Evolutionary conservation across 768 basidiomycete species (phyloP), one percentile per base, ranked within the genome.

Genomic region (Russula lepida): DNA sequence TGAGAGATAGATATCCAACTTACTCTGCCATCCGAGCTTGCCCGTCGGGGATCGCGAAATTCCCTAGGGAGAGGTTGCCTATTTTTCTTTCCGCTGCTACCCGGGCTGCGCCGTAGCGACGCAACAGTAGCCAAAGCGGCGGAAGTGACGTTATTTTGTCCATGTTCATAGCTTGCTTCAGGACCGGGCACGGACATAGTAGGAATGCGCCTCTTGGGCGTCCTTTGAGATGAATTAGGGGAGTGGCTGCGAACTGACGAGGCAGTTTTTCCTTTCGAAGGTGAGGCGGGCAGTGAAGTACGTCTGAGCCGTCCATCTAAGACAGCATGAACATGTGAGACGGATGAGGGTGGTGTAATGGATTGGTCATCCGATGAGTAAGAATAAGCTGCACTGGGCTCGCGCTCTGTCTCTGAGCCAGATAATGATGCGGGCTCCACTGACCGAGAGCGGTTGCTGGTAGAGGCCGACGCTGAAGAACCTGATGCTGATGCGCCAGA

Each of bases 361-460:
- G 74, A 66, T 48, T 71, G 71, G 46, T 77, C 76, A 55, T 76
- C 79, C 9, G 73, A 74, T 19, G 78, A 76, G 62, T 67, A 51
- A 59, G 68, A 37, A 56, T 57, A 49, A 9, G 55, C 30, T 4
- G 49, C 44, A 41, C 58, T 21, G n/a, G 77, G 79, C 71, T 90
- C 88, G 47, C 87, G 83, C 71, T 92, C 90, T 0, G 89, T 92
- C 71, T 91, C 90, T 2, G 88, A 91, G 33, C 89, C 89, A 7
- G 89, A 91, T 65, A 72, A 67, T 71, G 60, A 59, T 49, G 53
- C 59, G 33, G 39, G 60, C 58, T 28, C 65, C 50, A 47, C 68
- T 39, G 43, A 76, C 70, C 7, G 75, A 68, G 68, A 56, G 75
- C 72, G 59, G 66, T 72, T 60, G 74, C 74, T 56, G 56, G 60